Evolutionary conservation across 202 grass and related monocot genomes (phyloP), one percentile per base, ranked within the genome.

Genomic region (Schoenoplectus triqueter): DNA sequence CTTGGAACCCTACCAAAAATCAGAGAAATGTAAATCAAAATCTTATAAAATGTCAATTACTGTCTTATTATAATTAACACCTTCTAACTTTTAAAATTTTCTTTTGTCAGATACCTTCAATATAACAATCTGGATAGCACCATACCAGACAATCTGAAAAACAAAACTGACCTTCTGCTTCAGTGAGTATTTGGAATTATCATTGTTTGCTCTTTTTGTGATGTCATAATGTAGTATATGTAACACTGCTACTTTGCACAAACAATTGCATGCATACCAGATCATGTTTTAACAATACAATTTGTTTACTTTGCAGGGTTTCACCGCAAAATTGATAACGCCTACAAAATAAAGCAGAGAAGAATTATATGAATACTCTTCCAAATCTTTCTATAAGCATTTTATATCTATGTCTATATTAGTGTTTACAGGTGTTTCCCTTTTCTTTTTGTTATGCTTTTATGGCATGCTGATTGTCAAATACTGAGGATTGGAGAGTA

Each of bases 31-130:
- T 97, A 88, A 92, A 91, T 81, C 20, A 1, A 69, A 60, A 52
- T 15, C 40, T 47, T 67, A 22, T 13, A 70, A 65, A 18, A 47
- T 15, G 46, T 51, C 18, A 44, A 9, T 69, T 52, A 61, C 2
- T 45, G 15, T 8, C 14, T 73, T 6, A 49, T 55, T 17, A 11
- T 47, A 1, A 3, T 6, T 21, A 5, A 40, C 10, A 41, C 83
- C 0, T 73, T 50, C 81, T 73, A 3, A 45, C 17, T 85, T 64
- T 9, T 6, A 60, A 11, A 57, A 52, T 39, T 10, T 64, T 1
- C 17, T 64, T 1, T 90, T 87, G 10, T 41, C 84, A 98, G 92
- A 64, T 93, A 77, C 89, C 89, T 98, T 44, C 81, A 90, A 88
- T 90, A 89, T 3, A 98, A 95, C 74, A 76, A 88, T 74, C 79